Conservation (phyloP, 1,284 basidiomycete genomes). For the Boletus semigastroideus region DNA sequence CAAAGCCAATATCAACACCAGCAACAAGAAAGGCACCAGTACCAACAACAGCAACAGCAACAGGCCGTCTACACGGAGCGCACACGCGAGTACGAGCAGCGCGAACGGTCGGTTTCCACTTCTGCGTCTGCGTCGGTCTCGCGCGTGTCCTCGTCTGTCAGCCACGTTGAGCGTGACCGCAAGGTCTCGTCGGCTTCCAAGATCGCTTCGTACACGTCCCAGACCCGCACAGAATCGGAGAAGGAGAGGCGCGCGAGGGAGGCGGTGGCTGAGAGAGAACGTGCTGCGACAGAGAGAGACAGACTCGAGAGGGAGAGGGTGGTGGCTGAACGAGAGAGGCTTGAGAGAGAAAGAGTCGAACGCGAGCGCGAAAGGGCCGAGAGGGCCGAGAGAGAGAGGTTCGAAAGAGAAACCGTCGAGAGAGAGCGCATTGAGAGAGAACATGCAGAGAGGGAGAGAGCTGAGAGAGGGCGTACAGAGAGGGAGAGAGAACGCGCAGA, state of each 20-base stretch:
- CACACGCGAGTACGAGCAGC: slow-evolving; percentile 25
- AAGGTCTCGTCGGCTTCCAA: slow-evolving; percentile 25
- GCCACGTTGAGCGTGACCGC: slow-evolving; percentile 29
- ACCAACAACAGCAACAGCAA: slow-evolving; percentile 11
- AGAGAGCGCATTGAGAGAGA: slow-evolving; percentile 7
- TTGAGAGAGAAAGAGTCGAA: slow-evolving; percentile 18
- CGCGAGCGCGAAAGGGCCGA: slow-evolving; percentile 14
- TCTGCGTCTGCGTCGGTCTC: slow-evolving; percentile 20
- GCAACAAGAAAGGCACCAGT: background rate
- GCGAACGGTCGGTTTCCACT: slow-evolving; percentile 25
- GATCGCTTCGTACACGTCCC: slow-evolving; percentile 17
- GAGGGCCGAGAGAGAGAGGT: slow-evolving; percentile 4
- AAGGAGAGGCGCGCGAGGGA: slow-evolving; percentile 22
- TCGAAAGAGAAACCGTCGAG: background rate
- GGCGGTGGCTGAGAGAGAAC: background rate
- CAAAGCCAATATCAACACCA: slow-evolving; percentile 6
- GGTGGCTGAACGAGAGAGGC: slow-evolving; percentile 17
- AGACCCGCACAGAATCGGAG: slow-evolving; percentile 24
- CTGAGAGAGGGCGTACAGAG: slow-evolving; percentile 1
- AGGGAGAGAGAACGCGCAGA: background rate
- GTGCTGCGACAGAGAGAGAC: slow-evolving; percentile 10
- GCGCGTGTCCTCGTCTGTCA: slow-evolving; percentile 25
- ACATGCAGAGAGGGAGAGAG: slow-evolving; percentile 3
- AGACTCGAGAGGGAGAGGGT: slow-evolving; percentile 18
- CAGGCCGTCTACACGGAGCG: slow-evolving; percentile 27